Base-by-base conservation (phyloP, 495 filamentous ascomycete species). In the Penicillium nucicola region DNA sequence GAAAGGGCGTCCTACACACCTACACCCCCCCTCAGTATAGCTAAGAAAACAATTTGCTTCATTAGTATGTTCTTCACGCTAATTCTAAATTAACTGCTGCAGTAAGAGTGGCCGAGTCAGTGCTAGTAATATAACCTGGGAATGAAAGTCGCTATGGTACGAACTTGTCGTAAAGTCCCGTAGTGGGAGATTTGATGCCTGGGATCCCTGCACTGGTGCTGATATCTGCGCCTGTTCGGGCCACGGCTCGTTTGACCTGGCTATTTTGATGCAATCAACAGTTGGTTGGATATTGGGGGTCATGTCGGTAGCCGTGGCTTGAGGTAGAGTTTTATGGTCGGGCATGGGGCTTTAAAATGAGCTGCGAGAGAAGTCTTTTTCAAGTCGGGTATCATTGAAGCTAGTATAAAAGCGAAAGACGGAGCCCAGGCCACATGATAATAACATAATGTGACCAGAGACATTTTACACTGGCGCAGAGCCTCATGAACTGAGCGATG, bases 91-190 rank as follows among this genome's bases (percentile, higher is more conserved):
- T n/a, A n/a, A n/a, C n/a, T n/a, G n/a, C n/a, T n/a, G n/a, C n/a
- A n/a, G n/a, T n/a, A n/a, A n/a, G n/a, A n/a, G n/a, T n/a, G n/a
- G n/a, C n/a, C n/a, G n/a, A n/a, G n/a, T n/a, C n/a, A n/a, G n/a
- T n/a, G n/a, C n/a, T n/a, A n/a, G n/a, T n/a, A n/a, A n/a, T n/a
- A n/a, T n/a, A n/a, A n/a, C n/a, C 82, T 8, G 89, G 82, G 62
- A 87, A 86, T 6, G 90, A 89, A 0, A 96, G 81, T 35, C 88
- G 78, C 22, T 96, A 80, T 17, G 83, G 76, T 9, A 84, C 83
- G 8, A 96, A 82, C 60, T 90, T 92, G 62, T 84, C 83, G 70
- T 96, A 97, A 38, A 92, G 77, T 10, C 88, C 88, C 2, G 76
- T 88, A 39, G 77, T 81, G 53, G 87, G 86, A 9, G 86, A 84